Evolutionary conservation across 2,329 filamentous ascomycete species (phyloP).

Genomic region (Ophioceras dolichostomum): DNA sequence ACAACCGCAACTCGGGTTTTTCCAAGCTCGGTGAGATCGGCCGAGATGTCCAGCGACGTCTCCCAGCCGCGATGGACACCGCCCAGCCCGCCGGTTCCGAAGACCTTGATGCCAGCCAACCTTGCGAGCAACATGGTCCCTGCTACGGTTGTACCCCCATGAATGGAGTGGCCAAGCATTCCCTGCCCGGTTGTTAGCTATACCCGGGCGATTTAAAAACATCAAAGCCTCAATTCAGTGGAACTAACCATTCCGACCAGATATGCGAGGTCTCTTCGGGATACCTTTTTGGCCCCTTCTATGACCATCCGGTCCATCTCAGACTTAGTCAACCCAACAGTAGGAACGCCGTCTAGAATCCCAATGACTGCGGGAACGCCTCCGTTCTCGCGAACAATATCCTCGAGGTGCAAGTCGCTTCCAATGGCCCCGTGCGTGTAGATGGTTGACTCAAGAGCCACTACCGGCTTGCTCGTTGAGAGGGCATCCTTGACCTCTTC

Average conservation of each 20-base stretch:
- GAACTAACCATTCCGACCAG: slow-evolving; percentile 65
- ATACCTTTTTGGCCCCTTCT: slow-evolving; percentile 67
- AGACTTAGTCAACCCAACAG: slow-evolving; percentile 61
- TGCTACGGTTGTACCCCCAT: slow-evolving; percentile 87
- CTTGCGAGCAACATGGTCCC: slow-evolving; percentile 86
- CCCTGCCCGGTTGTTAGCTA: too few species aligned
- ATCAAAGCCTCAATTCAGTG: too few species aligned
- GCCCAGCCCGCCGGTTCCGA: slow-evolving; percentile 88
- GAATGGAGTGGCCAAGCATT: slow-evolving; percentile 51
- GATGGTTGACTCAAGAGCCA: slow-evolving; percentile 90
- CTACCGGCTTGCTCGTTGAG: slow-evolving; percentile 63
- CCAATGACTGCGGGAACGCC: slow-evolving; percentile 85
- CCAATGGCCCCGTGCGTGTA: slow-evolving; percentile 90
- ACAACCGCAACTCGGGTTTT: slow-evolving; percentile 81
- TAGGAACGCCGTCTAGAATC: slow-evolving; percentile 70
- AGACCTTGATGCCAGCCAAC: slow-evolving; percentile 78
- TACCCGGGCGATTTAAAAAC: too few species aligned
- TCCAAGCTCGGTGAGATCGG: slow-evolving; percentile 88
- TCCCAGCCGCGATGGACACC: slow-evolving; percentile 88
- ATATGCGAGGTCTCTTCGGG: slow-evolving; percentile 74
- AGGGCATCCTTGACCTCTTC: slow-evolving; percentile 76
- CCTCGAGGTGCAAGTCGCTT: slow-evolving; percentile 59
- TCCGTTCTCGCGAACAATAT: slow-evolving; percentile 68
- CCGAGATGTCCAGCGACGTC: slow-evolving; percentile 82
- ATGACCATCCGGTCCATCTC: slow-evolving; percentile 66